Base-by-base conservation (phyloP, 2,329 filamentous ascomycete genomes). In the Botrytis fabae region DNA sequence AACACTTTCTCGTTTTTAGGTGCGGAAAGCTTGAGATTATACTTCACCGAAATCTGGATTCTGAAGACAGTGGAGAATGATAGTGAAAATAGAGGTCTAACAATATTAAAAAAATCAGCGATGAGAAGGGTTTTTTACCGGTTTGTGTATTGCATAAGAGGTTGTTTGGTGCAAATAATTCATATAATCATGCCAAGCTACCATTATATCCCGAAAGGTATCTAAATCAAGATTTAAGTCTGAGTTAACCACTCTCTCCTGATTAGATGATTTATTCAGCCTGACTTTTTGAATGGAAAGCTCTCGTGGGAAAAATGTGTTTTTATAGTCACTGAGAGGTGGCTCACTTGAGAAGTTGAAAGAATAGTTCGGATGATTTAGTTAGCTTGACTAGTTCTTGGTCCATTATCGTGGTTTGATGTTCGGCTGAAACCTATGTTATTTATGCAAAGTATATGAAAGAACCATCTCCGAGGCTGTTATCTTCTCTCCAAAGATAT, bases 221-320 rank as follows among this genome's bases (percentile, higher is more conserved):
- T 54, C n/a, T 18, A 18, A 6, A 16, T 28, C n/a, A 54, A 28
- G 51, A 16, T 28, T 16, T 3, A 4, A 51, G 25, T 28, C 18
- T 14, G 51, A 54, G 16, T 16, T 28, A 4, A 28, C 6, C n/a
- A 54, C n/a, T 54, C 12, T 51, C 48, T 4, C 2, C n/a, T 6
- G 0, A 4, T 25, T 8, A 1, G 0, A 6, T 0, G 10, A 5
- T 0, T 25, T 1, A 5, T 1, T 6, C 0, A 12, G 4, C 5
- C 10, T 48, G 10, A 2, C 9, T 25, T 1, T 4, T 51, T 51
- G 10, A n/a, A 25, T 25, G 14, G 10, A n/a, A 51, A 51, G 25
- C 12, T 51, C 48, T 14, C 25, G 14, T n/a, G 14, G 48, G 22
- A 12, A 51, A n/a, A 1, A 1, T 51, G n/a, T 28, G 25, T 28